Evolutionary conservation across 345 rosid genomes (phyloP), one percentile per base, ranked within the genome.

Genomic region (Cardiospermum halicacabum): DNA sequence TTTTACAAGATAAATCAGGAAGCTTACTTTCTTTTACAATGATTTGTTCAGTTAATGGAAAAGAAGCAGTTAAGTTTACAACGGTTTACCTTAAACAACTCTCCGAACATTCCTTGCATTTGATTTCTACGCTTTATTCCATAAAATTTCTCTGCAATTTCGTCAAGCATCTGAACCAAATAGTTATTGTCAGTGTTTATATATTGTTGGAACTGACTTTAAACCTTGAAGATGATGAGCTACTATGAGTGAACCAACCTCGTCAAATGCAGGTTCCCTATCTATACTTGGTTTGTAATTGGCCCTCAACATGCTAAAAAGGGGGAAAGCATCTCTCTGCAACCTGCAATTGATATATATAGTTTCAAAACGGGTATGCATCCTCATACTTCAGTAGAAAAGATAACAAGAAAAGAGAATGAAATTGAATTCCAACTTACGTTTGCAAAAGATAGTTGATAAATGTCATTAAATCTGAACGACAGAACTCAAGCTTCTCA

Each of bases 241-340:
- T 34, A 39, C 50, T 36, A 58, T 21, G 16, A 6, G 47, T 16
- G 39, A 36, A 49, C 37, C 18, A 67, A 91, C 99, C 96, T 91
- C 97, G 53, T 69, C 68, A 56, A 94, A 87, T 64, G 85, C 74
- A n/a, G 90, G 92, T 53, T 95, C 97, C 69, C 96, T 77, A 71
- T 91, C 96, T 74, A 87, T 69, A 69, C 87, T 75, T 18, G 91
- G 37, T 79, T 76, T 91, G 79, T 71, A 94, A 64, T 74, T 84
- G 50, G 66, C 78, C 78, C 89, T 87, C 82, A 91, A 70, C 96
- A 85, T 86, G 53, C 82, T 87, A 80, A 94, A 94, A 65, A 94
- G 93, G 10, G 96, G 97, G 60, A 87, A 74, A n/a, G 99, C 95
- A 73, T 89, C 97, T 80, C 93, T 89, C 82, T 83, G 77, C 83